Conservation (phyloP, 805 yeast species). For the Candida nemodendra region DNA sequence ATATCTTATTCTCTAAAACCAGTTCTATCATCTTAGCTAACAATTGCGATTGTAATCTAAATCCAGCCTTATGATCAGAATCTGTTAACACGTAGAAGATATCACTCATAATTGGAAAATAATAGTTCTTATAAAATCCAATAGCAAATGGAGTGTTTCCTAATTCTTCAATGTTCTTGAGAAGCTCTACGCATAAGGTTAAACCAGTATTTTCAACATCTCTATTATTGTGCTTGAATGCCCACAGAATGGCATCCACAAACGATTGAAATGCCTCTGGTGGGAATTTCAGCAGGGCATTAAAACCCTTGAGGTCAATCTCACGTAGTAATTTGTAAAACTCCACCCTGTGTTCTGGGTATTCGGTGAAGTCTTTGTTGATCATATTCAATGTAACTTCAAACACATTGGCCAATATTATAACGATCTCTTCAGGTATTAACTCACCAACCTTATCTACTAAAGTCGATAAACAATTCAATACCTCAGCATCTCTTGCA, state of each 20-base stretch:
- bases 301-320: constrained; percentile 80
- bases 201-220: constrained; percentile 95
- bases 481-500: constrained; percentile 96
- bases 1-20: constrained; percentile 72
- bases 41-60: constrained; percentile 80
- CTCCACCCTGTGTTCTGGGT: constrained; percentile 97
- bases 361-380: constrained; percentile 90
- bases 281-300: constrained; percentile 82
- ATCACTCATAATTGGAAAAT: constrained; percentile 85
- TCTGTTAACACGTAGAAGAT: constrained; percentile 92
- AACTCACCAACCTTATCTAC: constrained; percentile 82
- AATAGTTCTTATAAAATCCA: constrained; percentile 85
- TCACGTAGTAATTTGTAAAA: constrained; percentile 88
- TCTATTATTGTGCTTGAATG: constrained; percentile 94
- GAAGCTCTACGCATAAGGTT: constrained; percentile 75
- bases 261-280: constrained; percentile 89
- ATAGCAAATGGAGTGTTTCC: constrained; percentile 72
- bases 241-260: constrained; percentile 95
- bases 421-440: constrained; percentile 86
- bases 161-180: constrained; percentile 78
- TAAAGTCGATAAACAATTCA: constrained; percentile 90
- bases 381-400: constrained; percentile 95
- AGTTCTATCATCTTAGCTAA: constrained; percentile 80
- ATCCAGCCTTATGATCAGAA: constrained; percentile 97
- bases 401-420: constrained; percentile 85